These are phyloP conservation scores for Aegilops bicornis DNA, from an alignment of 176 grass and related monocot species.

Conservation along the genomic window DNA sequence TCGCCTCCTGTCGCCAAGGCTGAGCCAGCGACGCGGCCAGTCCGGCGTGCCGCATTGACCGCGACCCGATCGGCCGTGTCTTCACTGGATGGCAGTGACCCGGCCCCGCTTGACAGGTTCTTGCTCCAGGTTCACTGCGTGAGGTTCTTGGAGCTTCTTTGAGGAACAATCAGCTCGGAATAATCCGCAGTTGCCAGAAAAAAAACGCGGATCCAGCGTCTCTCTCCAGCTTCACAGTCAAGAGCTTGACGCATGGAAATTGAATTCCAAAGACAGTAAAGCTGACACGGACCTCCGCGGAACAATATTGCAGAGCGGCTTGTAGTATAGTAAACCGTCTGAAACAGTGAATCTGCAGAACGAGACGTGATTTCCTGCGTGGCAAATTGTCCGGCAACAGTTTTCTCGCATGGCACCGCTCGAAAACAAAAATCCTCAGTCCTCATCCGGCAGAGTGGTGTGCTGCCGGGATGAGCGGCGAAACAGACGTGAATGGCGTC, in stretches of 20 bases:
- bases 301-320: neutral
- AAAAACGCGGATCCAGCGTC: neutral
- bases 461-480: neutral
- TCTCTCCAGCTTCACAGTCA: constrained; percentile 19
- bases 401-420: neutral
- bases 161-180: constrained; percentile 26
- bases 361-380: too few species aligned
- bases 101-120: too few species aligned
- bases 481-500: neutral
- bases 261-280: neutral
- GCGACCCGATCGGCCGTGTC: too few species aligned
- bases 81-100: too few species aligned
- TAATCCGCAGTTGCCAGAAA: neutral
- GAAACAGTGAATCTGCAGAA: too few species aligned
- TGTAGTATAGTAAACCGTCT: too few species aligned
- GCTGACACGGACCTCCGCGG: neutral
- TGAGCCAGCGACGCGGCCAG: too few species aligned
- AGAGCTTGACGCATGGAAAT: constrained; percentile 18
- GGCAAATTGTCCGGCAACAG: neutral
- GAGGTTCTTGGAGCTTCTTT: too few species aligned
- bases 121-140: too few species aligned
- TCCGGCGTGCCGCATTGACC: too few species aligned
- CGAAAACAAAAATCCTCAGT: neutral
- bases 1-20: too few species aligned
- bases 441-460: neutral